phyloP scores from a whole-genome alignment of 768 basidiomycete genomes.

The Trametes cubensis region DNA sequence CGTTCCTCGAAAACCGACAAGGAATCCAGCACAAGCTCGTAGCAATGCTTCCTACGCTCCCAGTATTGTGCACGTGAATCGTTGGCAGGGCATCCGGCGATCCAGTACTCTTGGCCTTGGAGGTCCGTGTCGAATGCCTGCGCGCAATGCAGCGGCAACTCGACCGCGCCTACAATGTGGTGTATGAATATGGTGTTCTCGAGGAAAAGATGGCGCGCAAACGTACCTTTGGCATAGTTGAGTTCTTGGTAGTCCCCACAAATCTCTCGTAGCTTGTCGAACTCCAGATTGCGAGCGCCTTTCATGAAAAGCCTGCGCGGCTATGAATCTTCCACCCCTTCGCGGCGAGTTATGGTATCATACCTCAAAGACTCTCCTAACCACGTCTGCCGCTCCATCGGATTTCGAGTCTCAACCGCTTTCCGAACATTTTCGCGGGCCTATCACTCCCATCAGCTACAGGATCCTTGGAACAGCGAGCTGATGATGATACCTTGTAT shows the following conservation, averaged over 20 bases:
- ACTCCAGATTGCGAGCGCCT: slow-evolving; percentile 81
- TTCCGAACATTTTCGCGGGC: slow-evolving; percentile 93
- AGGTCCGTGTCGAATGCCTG: slow-evolving; percentile 75
- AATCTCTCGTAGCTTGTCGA: slow-evolving; percentile 83
- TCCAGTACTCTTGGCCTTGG: slow-evolving; percentile 77
- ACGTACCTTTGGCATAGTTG: slow-evolving; percentile 76
- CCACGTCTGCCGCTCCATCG: slow-evolving; percentile 73
- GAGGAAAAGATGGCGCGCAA: neutral
- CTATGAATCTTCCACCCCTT: neutral
- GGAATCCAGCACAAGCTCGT: slow-evolving; percentile 82
- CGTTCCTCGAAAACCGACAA: slow-evolving; percentile 78
- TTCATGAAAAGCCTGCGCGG: slow-evolving; percentile 77
- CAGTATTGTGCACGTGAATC: slow-evolving; percentile 57
- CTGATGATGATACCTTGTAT: slow-evolving; percentile 72
- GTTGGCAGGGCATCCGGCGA: slow-evolving; percentile 54
- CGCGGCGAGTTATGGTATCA: slow-evolving; percentile 14
- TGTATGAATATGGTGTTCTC: neutral
- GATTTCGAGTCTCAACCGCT: slow-evolving; percentile 79
- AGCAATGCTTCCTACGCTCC: slow-evolving; percentile 70
- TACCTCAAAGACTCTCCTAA: slow-evolving; percentile 88
- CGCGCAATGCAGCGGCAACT: slow-evolving; percentile 85
- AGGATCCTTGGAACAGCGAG: neutral
- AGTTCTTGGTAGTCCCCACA: slow-evolving; percentile 88
- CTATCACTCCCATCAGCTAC: slow-evolving; percentile 39
- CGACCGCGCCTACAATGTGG: slow-evolving; percentile 65